Percentiles rank a stretch among this genome's conserved stretches.
Evolutionary conservation across 108 stramenopile genomes (phyloP).

Genomic region (Conticribra guillardii): DNA sequence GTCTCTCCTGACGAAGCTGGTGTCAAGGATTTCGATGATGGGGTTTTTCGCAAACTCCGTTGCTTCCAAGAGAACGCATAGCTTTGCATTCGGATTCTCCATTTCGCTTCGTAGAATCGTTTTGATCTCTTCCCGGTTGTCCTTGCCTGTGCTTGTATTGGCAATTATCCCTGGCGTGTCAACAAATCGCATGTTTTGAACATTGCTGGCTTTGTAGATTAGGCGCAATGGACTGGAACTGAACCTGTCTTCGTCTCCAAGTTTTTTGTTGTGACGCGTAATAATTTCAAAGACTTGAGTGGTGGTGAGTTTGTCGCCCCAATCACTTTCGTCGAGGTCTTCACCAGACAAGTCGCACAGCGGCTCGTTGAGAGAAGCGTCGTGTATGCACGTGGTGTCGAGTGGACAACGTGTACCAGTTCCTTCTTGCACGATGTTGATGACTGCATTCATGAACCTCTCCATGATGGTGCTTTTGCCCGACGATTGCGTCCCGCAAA

Average conservation of each 20-base stretch:
- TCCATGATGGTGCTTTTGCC: slow-evolving; percentile 85
- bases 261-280: slow-evolving; percentile 60
- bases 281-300: slow-evolving; percentile 69
- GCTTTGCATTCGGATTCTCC: slow-evolving; percentile 68
- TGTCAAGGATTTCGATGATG: slow-evolving; percentile 75
- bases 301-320: slow-evolving; percentile 53
- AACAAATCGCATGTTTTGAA: slow-evolving; percentile 77
- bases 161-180: slow-evolving; percentile 73
- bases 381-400: slow-evolving; percentile 81
- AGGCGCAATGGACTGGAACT: slow-evolving; percentile 60
- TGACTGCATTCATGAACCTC: slow-evolving; percentile 65
- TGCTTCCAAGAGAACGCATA: slow-evolving; percentile 77
- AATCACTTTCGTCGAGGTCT: slow-evolving; percentile 47
- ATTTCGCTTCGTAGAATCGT: slow-evolving; percentile 61
- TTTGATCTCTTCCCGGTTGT: slow-evolving; percentile 82
- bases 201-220: slow-evolving; percentile 64
- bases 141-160: slow-evolving; percentile 62
- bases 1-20: slow-evolving; percentile 54
- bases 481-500: slow-evolving; percentile 78
- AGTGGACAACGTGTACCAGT: slow-evolving; percentile 82
- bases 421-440: slow-evolving; percentile 83
- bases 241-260: slow-evolving; percentile 66
- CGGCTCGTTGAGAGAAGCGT: slow-evolving; percentile 39
- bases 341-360: slow-evolving; percentile 62
- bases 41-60: slow-evolving; percentile 76